phyloP scores from a whole-genome alignment of 225 moss, liverwort and hornwort species.

The Takakia lepidozioides region DNA sequence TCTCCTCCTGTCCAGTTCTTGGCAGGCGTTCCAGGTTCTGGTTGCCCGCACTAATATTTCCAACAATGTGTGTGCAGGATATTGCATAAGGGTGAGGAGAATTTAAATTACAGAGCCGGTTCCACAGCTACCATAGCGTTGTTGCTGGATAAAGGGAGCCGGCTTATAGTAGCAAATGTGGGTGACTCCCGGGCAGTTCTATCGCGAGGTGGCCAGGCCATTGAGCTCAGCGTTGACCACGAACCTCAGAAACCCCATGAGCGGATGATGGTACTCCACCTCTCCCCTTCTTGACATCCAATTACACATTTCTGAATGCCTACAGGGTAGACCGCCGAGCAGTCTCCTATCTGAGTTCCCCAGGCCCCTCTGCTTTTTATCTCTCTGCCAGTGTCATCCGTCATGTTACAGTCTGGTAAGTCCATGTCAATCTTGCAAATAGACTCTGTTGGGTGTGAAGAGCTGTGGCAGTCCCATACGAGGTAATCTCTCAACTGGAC shows the following conservation, averaged over 20 bases:
- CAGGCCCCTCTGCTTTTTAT: slow-evolving; percentile 95
- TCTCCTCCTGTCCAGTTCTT: too few relatives aligned
- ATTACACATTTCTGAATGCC: too few relatives aligned
- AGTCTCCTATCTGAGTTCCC: slow-evolving; percentile 71
- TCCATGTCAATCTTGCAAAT: slow-evolving; percentile 83
- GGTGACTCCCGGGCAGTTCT: slow-evolving; percentile 84
- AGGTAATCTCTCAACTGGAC: too few relatives aligned
- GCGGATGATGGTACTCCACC: slow-evolving; percentile 82
- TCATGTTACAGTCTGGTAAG: slow-evolving; percentile 88
- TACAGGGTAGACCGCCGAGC: slow-evolving; percentile 76
- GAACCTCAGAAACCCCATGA: slow-evolving; percentile 84
- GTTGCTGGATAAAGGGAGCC: slow-evolving; percentile 51
- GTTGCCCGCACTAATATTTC: too few relatives aligned
- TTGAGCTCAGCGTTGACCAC: slow-evolving; percentile 83
- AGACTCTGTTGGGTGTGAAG: slow-evolving; percentile 84
- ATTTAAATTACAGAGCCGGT: slow-evolving; percentile 52
- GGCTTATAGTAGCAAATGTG: slow-evolving; percentile 75
- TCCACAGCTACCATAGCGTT: slow-evolving; percentile 86
- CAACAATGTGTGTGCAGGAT: too few relatives aligned
- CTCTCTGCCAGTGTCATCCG: slow-evolving; percentile 84
- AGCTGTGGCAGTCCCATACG: too few relatives aligned
- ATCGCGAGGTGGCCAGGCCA: slow-evolving; percentile 38
- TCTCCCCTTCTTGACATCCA: too few relatives aligned
- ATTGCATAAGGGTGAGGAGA: slow-evolving; percentile 43
- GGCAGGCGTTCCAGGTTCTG: too few relatives aligned